phyloP scores from a whole-genome alignment of 495 filamentous ascomycete genomes.

The Lophiostoma macrostomum region DNA sequence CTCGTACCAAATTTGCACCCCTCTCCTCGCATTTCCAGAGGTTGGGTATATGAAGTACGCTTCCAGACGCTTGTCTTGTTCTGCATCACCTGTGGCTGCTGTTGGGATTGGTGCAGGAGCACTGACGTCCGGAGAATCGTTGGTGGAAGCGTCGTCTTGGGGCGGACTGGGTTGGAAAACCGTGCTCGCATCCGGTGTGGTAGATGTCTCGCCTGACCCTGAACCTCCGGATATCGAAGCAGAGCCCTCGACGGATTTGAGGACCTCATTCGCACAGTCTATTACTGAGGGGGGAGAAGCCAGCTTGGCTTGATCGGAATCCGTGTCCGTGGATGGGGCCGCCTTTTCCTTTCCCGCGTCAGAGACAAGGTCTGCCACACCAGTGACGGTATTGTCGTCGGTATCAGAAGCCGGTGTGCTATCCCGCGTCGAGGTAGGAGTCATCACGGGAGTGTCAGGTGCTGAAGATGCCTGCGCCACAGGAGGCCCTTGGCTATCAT shows the following conservation, averaged over 20 bases:
- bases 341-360: too few relatives aligned
- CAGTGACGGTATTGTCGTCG: neutral
- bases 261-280: too few relatives aligned
- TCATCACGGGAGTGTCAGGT: neutral
- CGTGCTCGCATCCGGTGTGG: too few relatives aligned
- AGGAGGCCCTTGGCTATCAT: neutral
- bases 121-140: neutral
- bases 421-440: neutral
- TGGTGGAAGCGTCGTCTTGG: neutral
- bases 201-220: too few relatives aligned
- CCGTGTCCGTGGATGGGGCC: too few relatives aligned
- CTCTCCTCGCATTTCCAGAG: neutral
- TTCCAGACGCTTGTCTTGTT: neutral
- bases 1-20: slow-evolving; percentile 10
- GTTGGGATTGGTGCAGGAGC: neutral
- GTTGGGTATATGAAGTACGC: slow-evolving; percentile 17
- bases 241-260: too few relatives aligned
- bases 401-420: neutral
- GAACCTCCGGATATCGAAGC: too few relatives aligned
- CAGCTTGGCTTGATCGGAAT: too few relatives aligned
- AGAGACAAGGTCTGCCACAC: neutral
- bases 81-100: neutral
- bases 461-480: neutral
- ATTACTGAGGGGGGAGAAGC: too few relatives aligned
- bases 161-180: neutral